A percentile compares a stretch with the other conserved stretches of the same genome.
These are phyloP conservation scores for Castanea sativa DNA, from an alignment of 306 rosid genomes.

Conservation along the genomic window DNA sequence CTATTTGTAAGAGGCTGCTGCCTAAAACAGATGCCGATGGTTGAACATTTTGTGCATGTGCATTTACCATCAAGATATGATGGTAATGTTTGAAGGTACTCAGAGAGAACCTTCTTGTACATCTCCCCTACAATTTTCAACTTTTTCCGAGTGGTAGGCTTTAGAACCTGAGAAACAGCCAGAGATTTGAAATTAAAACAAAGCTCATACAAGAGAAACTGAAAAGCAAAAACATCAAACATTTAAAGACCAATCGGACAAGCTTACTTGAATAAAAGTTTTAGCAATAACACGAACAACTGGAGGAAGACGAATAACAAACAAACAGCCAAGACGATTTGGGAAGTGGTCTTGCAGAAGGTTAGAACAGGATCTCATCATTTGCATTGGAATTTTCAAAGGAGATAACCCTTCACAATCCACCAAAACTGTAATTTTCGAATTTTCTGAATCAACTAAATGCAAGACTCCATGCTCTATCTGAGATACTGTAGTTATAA, in stretches of 20 bases:
- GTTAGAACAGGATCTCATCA: slow-evolving; percentile 78
- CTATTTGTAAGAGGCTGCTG: slow-evolving; percentile 34
- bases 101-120: slow-evolving; percentile 57
- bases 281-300: slow-evolving; percentile 81
- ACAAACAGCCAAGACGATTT: slow-evolving; percentile 86
- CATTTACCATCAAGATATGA: slow-evolving; percentile 79
- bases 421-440: slow-evolving; percentile 81
- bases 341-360: slow-evolving; percentile 96
- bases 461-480: slow-evolving; percentile 80
- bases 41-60: slow-evolving; percentile 64
- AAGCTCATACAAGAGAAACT: neutral
- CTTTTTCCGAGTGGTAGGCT: slow-evolving; percentile 70
- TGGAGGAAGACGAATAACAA: slow-evolving; percentile 79
- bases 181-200: neutral
- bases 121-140: slow-evolving; percentile 68
- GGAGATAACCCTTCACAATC: slow-evolving; percentile 97
- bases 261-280: slow-evolving; percentile 73
- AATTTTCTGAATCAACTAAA: slow-evolving; percentile 60
- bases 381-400: slow-evolving; percentile 79
- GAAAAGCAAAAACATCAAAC: neutral
- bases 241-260: slow-evolving; percentile 1
- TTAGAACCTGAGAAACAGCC: slow-evolving; percentile 55
- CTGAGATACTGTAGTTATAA: slow-evolving; percentile 79
- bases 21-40: slow-evolving; percentile 24
- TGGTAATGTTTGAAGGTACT: slow-evolving; percentile 54